Evolutionary conservation across 805 yeast species (phyloP), one percentile per base, ranked within the genome.

Genomic region (Zygosaccharomyces pseudorouxii): DNA sequence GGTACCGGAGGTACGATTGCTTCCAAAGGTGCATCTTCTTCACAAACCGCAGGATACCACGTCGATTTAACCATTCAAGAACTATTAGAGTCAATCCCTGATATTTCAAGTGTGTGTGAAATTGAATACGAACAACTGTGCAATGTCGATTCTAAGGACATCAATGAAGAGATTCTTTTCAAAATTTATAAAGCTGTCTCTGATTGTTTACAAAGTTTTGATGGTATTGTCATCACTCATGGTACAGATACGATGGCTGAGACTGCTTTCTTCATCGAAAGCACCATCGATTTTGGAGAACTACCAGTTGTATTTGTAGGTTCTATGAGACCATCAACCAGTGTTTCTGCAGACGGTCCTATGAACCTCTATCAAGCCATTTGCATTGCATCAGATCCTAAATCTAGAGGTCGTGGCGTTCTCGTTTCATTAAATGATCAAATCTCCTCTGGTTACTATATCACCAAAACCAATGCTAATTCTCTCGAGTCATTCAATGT

Each of bases 201-300:
- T 10, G 70, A 70, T 20, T 75, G 76, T 28, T 59, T 80, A 31
- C 69, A 65, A 38, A 62, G 60, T 12, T 77, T 71, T 53, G 80
- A 79, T 56, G 86, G 85, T 36, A 74, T 80, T 16, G 86, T 81
- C 38, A 77, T 81, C 33, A 81, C 86, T 1, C 87, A 81, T 61
- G 87, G 87, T n/a, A 81, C 87, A 6, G 87, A 81, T 57, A 78
- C 86, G 1, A 71, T 80, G 69, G 81, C 82, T 45, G 87, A 81
- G 60, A 81, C 87, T 6, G 79, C 85, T 0, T 81, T 81, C 59
- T 81, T 81, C 61, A 65, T 81, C 31, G 84, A 81, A 52, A 66
- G 76, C 46, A 68, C 75, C 4, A 64, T 72, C 40, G 72, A 70
- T 47, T 57, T 67, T 48, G 74, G 74, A 52, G 72, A 71, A 29